A percentile compares a stretch with the other conserved stretches of the same genome.
Conservation (phyloP, 768 basidiomycete genomes). For the Termitomyces sp. region DNA sequence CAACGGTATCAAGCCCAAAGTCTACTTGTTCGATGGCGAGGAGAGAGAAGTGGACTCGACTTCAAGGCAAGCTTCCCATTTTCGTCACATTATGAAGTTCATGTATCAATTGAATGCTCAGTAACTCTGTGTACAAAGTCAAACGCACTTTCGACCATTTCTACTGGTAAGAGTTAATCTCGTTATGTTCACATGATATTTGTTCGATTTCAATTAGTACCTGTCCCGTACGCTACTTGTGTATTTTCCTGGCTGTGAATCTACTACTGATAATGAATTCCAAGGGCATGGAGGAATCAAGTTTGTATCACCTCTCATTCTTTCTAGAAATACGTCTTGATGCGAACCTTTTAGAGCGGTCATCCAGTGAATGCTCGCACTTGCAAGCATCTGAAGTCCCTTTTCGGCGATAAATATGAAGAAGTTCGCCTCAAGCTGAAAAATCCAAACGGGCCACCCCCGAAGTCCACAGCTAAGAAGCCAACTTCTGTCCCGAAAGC, state of each 20-base stretch:
- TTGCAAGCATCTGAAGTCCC: conserved; percentile 40
- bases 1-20: conserved; percentile 45
- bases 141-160: conserved; percentile 41
- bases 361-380: conserved; percentile 40
- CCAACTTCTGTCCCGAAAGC: conserved; percentile 13
- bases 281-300: conserved; percentile 30
- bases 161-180: conserved; percentile 25
- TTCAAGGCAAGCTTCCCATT: conserved; percentile 16
- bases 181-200: not conserved
- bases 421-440: conserved; percentile 36
- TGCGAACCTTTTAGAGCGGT: conserved; percentile 16
- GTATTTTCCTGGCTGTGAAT: not conserved
- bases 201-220: conserved; percentile 17
- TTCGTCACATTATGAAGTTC: not conserved
- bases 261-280: not conserved
- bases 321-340: not conserved
- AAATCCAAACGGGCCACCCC: conserved; percentile 29
- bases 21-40: conserved; percentile 40
- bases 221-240: conserved; percentile 24
- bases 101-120: conserved; percentile 7
- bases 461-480: conserved; percentile 19
- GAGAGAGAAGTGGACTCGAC: conserved; percentile 39
- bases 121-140: conserved; percentile 37
- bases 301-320: conserved; percentile 4
- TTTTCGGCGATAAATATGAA: conserved; percentile 44